phyloP scores from a whole-genome alignment of 2,329 filamentous ascomycete species.

The Camillea tinctor region DNA sequence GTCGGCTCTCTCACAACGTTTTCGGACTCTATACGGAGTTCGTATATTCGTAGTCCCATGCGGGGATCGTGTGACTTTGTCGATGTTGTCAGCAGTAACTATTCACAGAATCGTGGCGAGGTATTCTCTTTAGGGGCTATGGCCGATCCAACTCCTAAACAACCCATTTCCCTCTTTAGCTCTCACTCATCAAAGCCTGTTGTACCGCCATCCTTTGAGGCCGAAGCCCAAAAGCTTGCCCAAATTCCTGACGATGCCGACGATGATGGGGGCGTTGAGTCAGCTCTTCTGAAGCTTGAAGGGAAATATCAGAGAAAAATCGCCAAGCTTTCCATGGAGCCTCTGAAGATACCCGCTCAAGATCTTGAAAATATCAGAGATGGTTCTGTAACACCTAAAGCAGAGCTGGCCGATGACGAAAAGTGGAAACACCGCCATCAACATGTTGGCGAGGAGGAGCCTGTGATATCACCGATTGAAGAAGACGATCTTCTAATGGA shows the following conservation, averaged over 20 bases:
- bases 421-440: constrained; percentile 46
- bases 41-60: constrained; percentile 46
- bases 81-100: constrained; percentile 44
- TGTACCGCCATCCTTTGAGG: constrained; percentile 79
- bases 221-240: constrained; percentile 81
- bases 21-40: constrained; percentile 60
- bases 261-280: constrained; percentile 85
- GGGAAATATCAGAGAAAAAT: constrained; percentile 69
- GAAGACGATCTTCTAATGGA: constrained; percentile 22
- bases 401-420: constrained; percentile 36
- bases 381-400: constrained; percentile 20
- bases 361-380: constrained; percentile 21
- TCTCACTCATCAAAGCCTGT: constrained; percentile 61
- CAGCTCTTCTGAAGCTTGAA: constrained; percentile 88
- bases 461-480: constrained; percentile 30
- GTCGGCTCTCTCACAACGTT: constrained; percentile 60
- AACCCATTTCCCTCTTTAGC: constrained; percentile 55
- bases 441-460: constrained; percentile 43
- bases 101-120: constrained; percentile 41
- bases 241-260: constrained; percentile 79
- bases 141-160: constrained; percentile 49
- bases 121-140: constrained; percentile 60
- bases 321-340: constrained; percentile 42
- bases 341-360: constrained; percentile 22
- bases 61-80: constrained; percentile 43